Percentiles rank a stretch among this genome's conserved stretches.
phyloP scores from a whole-genome alignment of 495 filamentous ascomycete genomes.

The Neurospora tetraspora region DNA sequence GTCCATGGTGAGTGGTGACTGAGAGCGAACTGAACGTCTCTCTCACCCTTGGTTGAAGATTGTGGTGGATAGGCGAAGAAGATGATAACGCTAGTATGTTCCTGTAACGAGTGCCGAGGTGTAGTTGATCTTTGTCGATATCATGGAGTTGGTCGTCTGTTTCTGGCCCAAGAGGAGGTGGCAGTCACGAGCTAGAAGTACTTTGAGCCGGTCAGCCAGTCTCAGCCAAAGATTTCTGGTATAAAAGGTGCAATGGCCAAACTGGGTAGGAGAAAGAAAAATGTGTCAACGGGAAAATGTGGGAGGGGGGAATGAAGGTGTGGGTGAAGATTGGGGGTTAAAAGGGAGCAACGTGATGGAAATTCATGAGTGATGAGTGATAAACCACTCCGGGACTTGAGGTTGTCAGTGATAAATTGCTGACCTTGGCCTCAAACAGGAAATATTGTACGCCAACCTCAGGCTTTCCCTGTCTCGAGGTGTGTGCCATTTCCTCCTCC shows the following conservation, averaged over 20 bases:
- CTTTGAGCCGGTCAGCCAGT: not conserved
- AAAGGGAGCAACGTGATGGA: not conserved
- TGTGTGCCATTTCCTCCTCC: not conserved
- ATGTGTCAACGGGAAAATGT: slow-evolving; percentile 10
- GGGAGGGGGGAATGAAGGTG: not conserved
- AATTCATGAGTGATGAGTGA: not conserved
- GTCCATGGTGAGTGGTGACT: not conserved
- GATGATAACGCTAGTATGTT: not conserved
- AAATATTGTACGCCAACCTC: not conserved
- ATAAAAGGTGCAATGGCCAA: not conserved
- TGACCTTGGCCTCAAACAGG: not conserved
- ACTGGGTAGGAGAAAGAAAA: slow-evolving; percentile 3
- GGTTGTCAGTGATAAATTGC: not conserved
- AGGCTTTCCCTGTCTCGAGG: not conserved
- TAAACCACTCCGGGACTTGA: not conserved
- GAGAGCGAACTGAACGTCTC: not conserved
- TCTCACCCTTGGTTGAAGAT: not conserved
- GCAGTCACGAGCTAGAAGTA: not conserved
- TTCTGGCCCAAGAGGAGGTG: not conserved
- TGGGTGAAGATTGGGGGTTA: not conserved
- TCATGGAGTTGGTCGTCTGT: not conserved
- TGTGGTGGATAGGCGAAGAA: not conserved
- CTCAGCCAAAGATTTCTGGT: not conserved
- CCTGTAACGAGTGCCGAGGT: not conserved
- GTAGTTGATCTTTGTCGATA: not conserved